Evolutionary conservation across 306 rosid species (phyloP).

Genomic region (Rubus parviflorus): DNA sequence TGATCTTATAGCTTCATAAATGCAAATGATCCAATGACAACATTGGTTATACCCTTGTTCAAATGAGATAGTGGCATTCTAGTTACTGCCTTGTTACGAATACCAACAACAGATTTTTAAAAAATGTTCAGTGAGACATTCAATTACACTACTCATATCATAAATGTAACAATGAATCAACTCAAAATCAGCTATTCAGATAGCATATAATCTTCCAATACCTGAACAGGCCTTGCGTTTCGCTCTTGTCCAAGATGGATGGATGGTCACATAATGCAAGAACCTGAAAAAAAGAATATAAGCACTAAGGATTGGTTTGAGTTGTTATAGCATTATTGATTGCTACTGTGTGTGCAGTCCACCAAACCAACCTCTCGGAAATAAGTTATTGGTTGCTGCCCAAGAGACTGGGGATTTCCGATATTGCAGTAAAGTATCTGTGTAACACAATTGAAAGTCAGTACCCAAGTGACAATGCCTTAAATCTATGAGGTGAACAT

Average conservation of each 20-base stretch:
- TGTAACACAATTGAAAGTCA: conserved; percentile 24
- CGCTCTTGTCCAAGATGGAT: conserved; percentile 74
- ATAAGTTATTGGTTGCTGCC: conserved; percentile 78
- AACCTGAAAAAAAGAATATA: conserved; percentile 41
- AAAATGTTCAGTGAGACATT: background rate
- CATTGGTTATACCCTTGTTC: background rate
- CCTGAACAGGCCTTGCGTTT: conserved; percentile 97
- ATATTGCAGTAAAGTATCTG: conserved; percentile 94
- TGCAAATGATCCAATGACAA: conserved; percentile 4
- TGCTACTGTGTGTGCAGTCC: conserved; percentile 12
- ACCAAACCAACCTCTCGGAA: conserved; percentile 84
- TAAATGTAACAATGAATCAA: background rate
- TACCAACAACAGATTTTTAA: background rate
- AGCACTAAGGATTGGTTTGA: conserved; percentile 20
- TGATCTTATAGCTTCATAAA: background rate
- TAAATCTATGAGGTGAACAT: background rate
- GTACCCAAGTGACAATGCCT: background rate
- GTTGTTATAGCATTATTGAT: conserved; percentile 6
- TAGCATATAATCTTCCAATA: conserved; percentile 33
- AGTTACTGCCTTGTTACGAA: background rate
- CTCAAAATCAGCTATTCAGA: conserved; percentile 11
- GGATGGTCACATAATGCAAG: conserved; percentile 91
- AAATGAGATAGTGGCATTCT: background rate
- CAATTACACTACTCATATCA: background rate
- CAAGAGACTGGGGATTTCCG: conserved; percentile 95